Conservation (phyloP, 2,329 filamentous ascomycete genomes). For the Ophiocordyceps camponoti-saundersi region DNA sequence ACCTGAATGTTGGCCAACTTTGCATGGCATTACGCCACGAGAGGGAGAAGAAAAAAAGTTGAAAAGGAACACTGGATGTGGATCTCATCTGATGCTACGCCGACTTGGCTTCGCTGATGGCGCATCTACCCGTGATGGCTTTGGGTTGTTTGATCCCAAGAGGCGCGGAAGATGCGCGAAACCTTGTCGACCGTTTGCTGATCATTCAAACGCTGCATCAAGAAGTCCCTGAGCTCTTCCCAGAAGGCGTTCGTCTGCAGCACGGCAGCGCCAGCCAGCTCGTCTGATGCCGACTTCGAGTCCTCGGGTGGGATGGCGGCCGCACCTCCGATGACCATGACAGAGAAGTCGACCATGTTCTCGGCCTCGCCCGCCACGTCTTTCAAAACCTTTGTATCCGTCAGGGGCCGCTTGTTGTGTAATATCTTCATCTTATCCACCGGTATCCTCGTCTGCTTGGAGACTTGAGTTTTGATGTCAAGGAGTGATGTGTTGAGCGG, state of each 20-base stretch:
- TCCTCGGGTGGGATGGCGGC: conserved; percentile 25
- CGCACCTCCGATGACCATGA: conserved; percentile 74
- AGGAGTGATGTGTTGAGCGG: conserved; percentile 56
- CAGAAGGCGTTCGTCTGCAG: conserved; percentile 66
- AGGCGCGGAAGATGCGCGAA: conserved; percentile 48
- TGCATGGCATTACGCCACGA: conserved; percentile 11
- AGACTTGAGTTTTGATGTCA: conserved; percentile 58
- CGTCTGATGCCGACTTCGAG: conserved; percentile 11
- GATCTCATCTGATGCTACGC: neutral
- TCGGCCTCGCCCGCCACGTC: conserved; percentile 44
- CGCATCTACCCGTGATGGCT: conserved; percentile 5
- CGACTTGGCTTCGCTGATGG: neutral
- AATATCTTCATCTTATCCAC: conserved; percentile 75
- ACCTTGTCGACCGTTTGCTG: conserved; percentile 46
- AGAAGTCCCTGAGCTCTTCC: conserved; percentile 65
- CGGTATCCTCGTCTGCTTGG: conserved; percentile 42
- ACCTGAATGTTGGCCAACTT: conserved; percentile 9
- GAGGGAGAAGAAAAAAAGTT: conserved; percentile 10
- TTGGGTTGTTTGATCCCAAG: conserved; percentile 39
- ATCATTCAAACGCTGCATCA: conserved; percentile 65
- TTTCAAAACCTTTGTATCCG: conserved; percentile 59
- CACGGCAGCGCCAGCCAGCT: conserved; percentile 35
- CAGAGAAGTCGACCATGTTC: conserved; percentile 51
- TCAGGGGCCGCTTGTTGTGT: conserved; percentile 70
- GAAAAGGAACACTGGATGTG: conserved; percentile 5